Evolutionary conservation across 345 rosid species (phyloP), one percentile per base, ranked within the genome.

Genomic region (Arabis alpina): DNA sequence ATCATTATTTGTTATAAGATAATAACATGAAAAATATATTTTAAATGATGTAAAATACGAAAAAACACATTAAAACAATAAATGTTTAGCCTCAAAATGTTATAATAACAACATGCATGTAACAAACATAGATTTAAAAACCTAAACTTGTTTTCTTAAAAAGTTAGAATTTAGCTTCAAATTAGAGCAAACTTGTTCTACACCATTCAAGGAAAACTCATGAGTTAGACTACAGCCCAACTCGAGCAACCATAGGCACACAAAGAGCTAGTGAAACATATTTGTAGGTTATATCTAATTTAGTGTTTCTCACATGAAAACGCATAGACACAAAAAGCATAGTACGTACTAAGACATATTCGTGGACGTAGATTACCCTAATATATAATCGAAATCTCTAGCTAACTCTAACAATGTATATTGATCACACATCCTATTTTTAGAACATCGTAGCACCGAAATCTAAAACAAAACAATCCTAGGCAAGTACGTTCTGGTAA

Each of bases 191-290:
- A 51, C 51, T 19, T 13, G 3, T 3, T 73, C 24, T 64, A 44
- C 28, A 65, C 41, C 55, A 49, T n/a, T 41, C 14, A 66, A 19
- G 58, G 55, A 59, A 66, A 36, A 10, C 55, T 11, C 27, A 44
- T 23, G 54, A 45, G 4, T 23, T 68, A 68, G 72, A 45, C 55
- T 12, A 56, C 49, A 42, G 61, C 68, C 77, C 41, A 66, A 66
- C 68, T 60, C 43, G 68, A 51, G 32, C 72, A n/a, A 32, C 54
- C 49, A 59, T 52, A 42, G 42, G 42, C 68, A 73, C 54, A 66
- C 62, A 51, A 32, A 66, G 32, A 51, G 14, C 16, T 34, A 11
- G 15, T 9, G 59, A 58, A 48, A 74, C 68, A 74, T 32, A 30
- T 50, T 14, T 51, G 54, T 42, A 23, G 67, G 67, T 51, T 58